Percentiles rank a stretch among this genome's conserved stretches.
Evolutionary conservation across 1,284 basidiomycete genomes (phyloP).

Genomic region (Naganishia sp.): DNA sequence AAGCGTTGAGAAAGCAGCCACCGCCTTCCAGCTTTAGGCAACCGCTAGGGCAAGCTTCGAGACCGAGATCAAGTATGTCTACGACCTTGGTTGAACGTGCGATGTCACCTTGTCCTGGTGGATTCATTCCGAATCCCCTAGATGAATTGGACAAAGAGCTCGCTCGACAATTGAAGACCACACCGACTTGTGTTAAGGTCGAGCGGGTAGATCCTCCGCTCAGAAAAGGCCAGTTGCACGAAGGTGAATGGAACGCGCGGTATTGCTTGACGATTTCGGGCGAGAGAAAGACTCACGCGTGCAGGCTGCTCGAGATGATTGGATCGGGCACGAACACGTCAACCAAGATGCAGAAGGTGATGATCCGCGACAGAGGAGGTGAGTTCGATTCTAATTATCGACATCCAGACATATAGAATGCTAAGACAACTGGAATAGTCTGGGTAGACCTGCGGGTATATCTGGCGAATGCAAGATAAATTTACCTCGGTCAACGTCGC

Average conservation of each 20-base stretch:
- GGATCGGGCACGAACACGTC: background rate
- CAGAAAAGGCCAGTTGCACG: conserved; percentile 46
- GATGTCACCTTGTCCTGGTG: background rate
- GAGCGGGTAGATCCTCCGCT: conserved; percentile 46
- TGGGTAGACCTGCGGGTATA: no score
- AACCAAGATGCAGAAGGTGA: background rate
- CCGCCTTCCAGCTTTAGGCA: conserved; percentile 7
- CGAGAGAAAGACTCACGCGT: background rate
- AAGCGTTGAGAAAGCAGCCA: background rate
- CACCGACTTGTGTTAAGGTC: conserved; percentile 40
- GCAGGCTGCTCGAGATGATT: conserved; percentile 3
- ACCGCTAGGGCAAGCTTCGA: background rate
- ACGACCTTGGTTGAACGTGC: background rate
- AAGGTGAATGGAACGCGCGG: conserved; percentile 51
- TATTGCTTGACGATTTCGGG: conserved; percentile 44
- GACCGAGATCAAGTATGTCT: background rate
- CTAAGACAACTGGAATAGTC: no score
- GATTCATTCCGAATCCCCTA: conserved; percentile 45
- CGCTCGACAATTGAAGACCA: conserved; percentile 37
- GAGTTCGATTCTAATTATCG: no score
- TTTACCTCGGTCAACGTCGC: no score
- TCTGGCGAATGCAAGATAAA: no score
- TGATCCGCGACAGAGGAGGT: conserved; percentile 3
- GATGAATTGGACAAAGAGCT: conserved; percentile 49
- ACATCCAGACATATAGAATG: no score